These are phyloP conservation scores for Pouteria glomerata DNA, from an alignment of 148 eudicot species.

Conservation along the genomic window DNA sequence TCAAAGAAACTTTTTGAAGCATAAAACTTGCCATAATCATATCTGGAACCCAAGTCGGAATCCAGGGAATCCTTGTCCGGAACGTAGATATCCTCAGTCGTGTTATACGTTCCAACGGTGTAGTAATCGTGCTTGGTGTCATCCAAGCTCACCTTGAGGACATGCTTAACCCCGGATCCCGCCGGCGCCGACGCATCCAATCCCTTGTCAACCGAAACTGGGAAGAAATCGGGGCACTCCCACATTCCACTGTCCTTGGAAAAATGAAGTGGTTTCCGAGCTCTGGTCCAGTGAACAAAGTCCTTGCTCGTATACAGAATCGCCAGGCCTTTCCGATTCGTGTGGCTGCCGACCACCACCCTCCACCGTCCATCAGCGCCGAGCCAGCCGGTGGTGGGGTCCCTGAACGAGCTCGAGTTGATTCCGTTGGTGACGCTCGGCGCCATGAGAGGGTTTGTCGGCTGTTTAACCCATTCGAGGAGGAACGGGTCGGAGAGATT, in stretches of 20 bases:
- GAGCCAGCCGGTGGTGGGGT: conserved; percentile 71
- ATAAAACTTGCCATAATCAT: conserved; percentile 67
- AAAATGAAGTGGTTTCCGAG: conserved; percentile 37
- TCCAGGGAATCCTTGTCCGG: conserved; percentile 34
- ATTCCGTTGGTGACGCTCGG: conserved; percentile 34
- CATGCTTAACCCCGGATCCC: conserved; percentile 38
- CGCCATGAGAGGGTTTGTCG: conserved; percentile 45
- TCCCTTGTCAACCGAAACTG: conserved; percentile 28
- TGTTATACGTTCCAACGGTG: conserved; percentile 49
- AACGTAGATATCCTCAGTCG: conserved; percentile 23
- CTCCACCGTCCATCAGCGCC: conserved; percentile 30
- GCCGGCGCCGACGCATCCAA: conserved; percentile 30
- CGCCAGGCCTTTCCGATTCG: conserved; percentile 22
- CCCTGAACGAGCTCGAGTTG: conserved; percentile 40
- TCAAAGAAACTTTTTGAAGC: conserved; percentile 83
- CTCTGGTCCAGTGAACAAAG: conserved; percentile 41
- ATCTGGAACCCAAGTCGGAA: conserved; percentile 34
- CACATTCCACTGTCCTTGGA: conserved; percentile 51
- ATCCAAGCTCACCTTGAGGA: conserved; percentile 48
- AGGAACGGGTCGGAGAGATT: conserved; percentile 51
- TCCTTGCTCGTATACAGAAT: conserved; percentile 52
- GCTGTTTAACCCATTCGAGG: conserved; percentile 42
- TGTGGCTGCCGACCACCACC: conserved; percentile 33
- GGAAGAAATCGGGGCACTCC: conserved; percentile 77
- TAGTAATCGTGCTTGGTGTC: conserved; percentile 45